Evolutionary conservation across 2,329 filamentous ascomycete species (phyloP).

Genomic region (Harringtonia aguacate): DNA sequence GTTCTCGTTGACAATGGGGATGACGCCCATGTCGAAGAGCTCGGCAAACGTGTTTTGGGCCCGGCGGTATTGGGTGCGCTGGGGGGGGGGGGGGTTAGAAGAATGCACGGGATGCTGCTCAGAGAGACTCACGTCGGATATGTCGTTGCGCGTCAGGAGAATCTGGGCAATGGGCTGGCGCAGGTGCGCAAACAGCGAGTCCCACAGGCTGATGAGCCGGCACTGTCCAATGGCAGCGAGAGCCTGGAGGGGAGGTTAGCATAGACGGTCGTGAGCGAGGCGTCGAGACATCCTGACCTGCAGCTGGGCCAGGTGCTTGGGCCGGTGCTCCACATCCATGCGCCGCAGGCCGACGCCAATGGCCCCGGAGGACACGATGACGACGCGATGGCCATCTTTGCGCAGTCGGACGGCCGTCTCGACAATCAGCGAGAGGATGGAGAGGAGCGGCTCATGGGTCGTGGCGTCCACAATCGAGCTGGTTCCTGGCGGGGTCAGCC

Average conservation of each 20-base stretch:
- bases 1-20: conserved; percentile 98
- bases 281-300: conserved; percentile 47
- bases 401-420: conserved; percentile 82
- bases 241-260: conserved; percentile 40
- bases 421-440: conserved; percentile 83
- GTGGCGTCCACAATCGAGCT: conserved; percentile 98
- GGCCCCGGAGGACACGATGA: conserved; percentile 94
- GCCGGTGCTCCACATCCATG: conserved; percentile 79
- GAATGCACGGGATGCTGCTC: conserved; percentile 1
- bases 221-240: conserved; percentile 95
- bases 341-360: conserved; percentile 87
- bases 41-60: conserved; percentile 91
- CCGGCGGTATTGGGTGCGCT: conserved; percentile 90
- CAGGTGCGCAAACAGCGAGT: conserved; percentile 79
- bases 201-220: conserved; percentile 90
- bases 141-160: conserved; percentile 87
- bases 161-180: conserved; percentile 91
- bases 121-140: conserved; percentile 64
- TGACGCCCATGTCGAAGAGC: conserved; percentile 86
- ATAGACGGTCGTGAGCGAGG: neutral
- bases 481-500: conserved; percentile 55
- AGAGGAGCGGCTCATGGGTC: conserved; percentile 85
- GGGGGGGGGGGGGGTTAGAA: conserved; percentile 13
- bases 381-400: conserved; percentile 85
- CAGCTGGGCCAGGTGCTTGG: conserved; percentile 80